Evolutionary conservation across 2,329 filamentous ascomycete species (phyloP).

Genomic region (Neonectria ditissima): DNA sequence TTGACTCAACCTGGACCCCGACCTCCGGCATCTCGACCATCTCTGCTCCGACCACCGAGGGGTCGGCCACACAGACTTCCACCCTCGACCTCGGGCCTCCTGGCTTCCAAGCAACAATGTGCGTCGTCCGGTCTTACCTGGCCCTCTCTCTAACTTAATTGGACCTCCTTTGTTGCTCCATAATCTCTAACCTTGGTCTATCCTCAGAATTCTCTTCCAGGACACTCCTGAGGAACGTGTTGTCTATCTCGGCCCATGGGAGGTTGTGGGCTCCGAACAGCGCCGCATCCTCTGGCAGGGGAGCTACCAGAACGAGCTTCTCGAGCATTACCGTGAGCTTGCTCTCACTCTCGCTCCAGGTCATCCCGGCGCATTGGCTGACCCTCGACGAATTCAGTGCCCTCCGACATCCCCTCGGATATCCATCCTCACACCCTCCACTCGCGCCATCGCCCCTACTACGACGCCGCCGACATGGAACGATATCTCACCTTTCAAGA

Average conservation of each 20-base stretch:
- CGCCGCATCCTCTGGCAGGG: constrained; percentile 66
- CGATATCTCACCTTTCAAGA: constrained; percentile 61
- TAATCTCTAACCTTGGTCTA: constrained; percentile 36
- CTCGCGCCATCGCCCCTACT: constrained; percentile 62
- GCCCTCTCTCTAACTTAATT: constrained; percentile 14
- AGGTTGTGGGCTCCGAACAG: constrained; percentile 60
- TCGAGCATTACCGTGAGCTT: constrained; percentile 63
- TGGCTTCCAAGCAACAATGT: constrained; percentile 67
- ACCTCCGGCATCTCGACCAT: constrained; percentile 58
- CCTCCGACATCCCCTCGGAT: constrained; percentile 58
- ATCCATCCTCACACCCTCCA: constrained; percentile 63
- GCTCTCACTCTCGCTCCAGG: constrained; percentile 15
- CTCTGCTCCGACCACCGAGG: constrained; percentile 56
- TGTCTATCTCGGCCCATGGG: constrained; percentile 66
- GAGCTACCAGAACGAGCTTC: constrained; percentile 63
- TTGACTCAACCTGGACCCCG: constrained; percentile 60
- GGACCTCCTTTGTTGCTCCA: constrained; percentile 24
- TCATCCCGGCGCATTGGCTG: constrained; percentile 19
- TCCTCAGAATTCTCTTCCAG: constrained; percentile 61
- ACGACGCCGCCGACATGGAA: constrained; percentile 63
- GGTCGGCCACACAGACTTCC: constrained; percentile 53
- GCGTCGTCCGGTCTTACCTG: constrained; percentile 33
- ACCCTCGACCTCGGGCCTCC: constrained; percentile 64
- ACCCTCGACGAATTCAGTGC: constrained; percentile 50
- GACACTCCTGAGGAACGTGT: constrained; percentile 61